These are phyloP conservation scores for Lactarius hatsudake DNA, from an alignment of 768 basidiomycete species.

Conservation along the genomic window DNA sequence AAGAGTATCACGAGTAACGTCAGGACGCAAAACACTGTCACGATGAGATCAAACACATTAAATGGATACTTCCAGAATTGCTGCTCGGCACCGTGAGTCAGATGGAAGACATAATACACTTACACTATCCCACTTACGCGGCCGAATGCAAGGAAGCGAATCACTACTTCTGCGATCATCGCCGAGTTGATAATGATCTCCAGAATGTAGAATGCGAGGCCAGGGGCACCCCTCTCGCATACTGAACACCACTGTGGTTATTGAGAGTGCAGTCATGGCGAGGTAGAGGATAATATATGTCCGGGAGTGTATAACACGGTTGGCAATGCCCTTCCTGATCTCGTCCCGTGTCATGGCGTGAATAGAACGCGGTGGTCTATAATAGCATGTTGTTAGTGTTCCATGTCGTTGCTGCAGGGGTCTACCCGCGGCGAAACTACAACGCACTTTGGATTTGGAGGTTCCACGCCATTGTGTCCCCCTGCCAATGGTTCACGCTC, in stretches of 20 bases:
- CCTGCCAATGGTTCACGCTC: constrained; percentile 34
- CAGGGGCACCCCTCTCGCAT: constrained; percentile 82
- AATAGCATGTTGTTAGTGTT: not conserved
- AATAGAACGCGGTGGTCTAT: constrained; percentile 74
- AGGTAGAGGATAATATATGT: constrained; percentile 88
- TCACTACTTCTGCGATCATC: constrained; percentile 92
- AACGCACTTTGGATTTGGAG: constrained; percentile 30
- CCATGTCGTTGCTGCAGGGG: constrained; percentile 19
- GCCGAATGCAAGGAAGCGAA: constrained; percentile 91
- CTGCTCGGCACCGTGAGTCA: constrained; percentile 39
- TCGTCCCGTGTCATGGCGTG: constrained; percentile 82
- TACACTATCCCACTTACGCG: constrained; percentile 54
- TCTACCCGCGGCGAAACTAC: constrained; percentile 17
- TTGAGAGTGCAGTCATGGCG: constrained; percentile 81
- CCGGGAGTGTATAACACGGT: constrained; percentile 85
- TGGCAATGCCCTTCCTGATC: constrained; percentile 81
- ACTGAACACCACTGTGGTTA: constrained; percentile 82
- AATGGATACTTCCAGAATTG: constrained; percentile 97
- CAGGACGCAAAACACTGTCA: constrained; percentile 86
- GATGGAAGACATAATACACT: not conserved
- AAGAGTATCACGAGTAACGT: constrained; percentile 88
- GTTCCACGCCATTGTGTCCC: constrained; percentile 20
- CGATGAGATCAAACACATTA: constrained; percentile 83
- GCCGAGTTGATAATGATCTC: constrained; percentile 85
- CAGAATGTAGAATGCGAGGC: constrained; percentile 82